Evolutionary conservation across 805 yeast species (phyloP).

Genomic region (Torulaspora indica): DNA sequence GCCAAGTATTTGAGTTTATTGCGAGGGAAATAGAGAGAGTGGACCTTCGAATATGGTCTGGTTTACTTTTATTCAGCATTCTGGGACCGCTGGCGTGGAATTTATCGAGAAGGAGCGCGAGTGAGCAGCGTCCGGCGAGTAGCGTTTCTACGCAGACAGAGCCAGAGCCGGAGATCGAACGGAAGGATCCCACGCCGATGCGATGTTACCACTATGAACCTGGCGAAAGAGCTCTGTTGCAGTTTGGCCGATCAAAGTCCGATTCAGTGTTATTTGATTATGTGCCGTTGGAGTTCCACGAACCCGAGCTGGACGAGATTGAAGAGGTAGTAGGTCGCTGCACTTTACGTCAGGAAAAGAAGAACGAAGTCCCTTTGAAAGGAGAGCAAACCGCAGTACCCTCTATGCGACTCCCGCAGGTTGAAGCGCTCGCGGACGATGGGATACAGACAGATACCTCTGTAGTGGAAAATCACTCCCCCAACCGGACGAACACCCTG

Average conservation of each 20-base stretch:
- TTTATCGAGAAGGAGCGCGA: neutral
- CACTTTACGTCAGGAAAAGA: neutral
- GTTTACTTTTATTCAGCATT: conserved; percentile 7
- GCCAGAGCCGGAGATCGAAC: neutral
- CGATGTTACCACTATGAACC: conserved; percentile 12
- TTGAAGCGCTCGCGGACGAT: neutral
- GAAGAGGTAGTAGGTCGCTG: conserved; percentile 1
- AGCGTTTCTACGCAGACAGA: conserved; percentile 10
- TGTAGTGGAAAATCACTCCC: neutral
- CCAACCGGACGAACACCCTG: conserved; percentile 6
- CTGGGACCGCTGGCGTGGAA: conserved; percentile 10
- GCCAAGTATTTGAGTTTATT: conserved; percentile 10
- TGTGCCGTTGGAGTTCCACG: conserved; percentile 9
- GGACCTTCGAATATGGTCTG: conserved; percentile 11
- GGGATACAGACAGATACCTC: neutral
- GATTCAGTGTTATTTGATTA: conserved; percentile 15
- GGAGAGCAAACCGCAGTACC: neutral
- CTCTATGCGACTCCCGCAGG: neutral
- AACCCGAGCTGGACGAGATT: conserved; percentile 8
- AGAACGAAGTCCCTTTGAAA: neutral
- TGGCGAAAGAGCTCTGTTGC: conserved; percentile 25
- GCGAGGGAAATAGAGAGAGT: conserved; percentile 8
- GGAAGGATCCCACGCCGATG: neutral
- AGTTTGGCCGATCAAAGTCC: conserved; percentile 22
- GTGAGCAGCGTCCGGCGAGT: neutral